These are phyloP conservation scores for Pseudonectria foliicola DNA, from an alignment of 2,329 filamentous ascomycete species.

Conservation along the genomic window DNA sequence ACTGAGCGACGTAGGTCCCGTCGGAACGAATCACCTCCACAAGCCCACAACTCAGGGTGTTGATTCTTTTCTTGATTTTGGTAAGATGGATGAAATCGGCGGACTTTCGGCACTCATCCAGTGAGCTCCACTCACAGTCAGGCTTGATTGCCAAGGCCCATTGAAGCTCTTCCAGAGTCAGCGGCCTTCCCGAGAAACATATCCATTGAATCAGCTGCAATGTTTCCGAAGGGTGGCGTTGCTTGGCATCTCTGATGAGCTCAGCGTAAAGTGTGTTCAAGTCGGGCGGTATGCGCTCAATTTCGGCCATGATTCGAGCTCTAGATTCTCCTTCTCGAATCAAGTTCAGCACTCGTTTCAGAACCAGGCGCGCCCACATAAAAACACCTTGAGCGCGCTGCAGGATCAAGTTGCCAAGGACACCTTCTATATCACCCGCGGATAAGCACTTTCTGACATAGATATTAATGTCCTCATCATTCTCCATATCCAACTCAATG, in stretches of 20 bases:
- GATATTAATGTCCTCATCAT: slow-evolving; percentile 21
- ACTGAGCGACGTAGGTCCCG: slow-evolving; percentile 14
- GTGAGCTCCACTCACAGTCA: slow-evolving; percentile 8
- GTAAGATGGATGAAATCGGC: slow-evolving; percentile 10
- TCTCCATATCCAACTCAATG: slow-evolving; percentile 25
- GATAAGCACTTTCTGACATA: slow-evolving; percentile 21
- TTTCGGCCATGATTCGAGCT: slow-evolving; percentile 14
- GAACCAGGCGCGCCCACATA: slow-evolving; percentile 29
- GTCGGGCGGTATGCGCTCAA: slow-evolving; percentile 14
- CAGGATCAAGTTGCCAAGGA: slow-evolving; percentile 14
- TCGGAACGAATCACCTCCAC: slow-evolving; percentile 11
- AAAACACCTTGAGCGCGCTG: slow-evolving; percentile 26
- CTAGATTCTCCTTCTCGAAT: slow-evolving; percentile 2
- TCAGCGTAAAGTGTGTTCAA: slow-evolving; percentile 20
- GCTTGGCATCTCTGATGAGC: slow-evolving; percentile 13
- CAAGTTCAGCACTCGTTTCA: slow-evolving; percentile 12
- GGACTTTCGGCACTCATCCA: slow-evolving; percentile 11
- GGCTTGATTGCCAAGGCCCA: slow-evolving; percentile 25
- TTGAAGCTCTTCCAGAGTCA: slow-evolving; percentile 21
- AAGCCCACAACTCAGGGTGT: slow-evolving; percentile 22
- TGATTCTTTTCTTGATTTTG: slow-evolving; percentile 11
- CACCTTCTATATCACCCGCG: not conserved
- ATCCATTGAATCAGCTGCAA: slow-evolving; percentile 26
- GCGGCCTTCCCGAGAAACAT: slow-evolving; percentile 21
- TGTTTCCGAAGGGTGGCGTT: slow-evolving; percentile 7